These are phyloP conservation scores for Sporothrix luriei DNA, from an alignment of 2,329 filamentous ascomycete species.

Conservation along the genomic window DNA sequence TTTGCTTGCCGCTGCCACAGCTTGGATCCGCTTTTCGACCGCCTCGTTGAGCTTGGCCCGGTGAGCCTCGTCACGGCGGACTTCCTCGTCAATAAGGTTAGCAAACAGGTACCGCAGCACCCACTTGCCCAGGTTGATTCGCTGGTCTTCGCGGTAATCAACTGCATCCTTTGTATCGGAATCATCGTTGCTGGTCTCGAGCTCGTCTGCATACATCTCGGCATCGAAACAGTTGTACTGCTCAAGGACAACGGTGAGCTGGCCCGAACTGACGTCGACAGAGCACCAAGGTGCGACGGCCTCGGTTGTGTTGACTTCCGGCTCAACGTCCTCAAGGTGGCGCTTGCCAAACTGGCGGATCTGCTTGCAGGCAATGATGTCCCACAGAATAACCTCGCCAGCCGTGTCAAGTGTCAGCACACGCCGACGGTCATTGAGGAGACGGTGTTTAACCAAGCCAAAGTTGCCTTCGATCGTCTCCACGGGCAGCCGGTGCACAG, in stretches of 20 bases:
- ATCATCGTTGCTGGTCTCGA: constrained; percentile 44
- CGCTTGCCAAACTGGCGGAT: constrained; percentile 92
- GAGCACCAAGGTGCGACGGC: constrained; percentile 95
- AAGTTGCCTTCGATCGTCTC: constrained; percentile 94
- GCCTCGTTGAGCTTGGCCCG: constrained; percentile 68
- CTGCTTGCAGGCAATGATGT: constrained; percentile 86
- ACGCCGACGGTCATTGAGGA: constrained; percentile 86
- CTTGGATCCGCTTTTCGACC: constrained; percentile 59
- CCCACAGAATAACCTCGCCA: constrained; percentile 93
- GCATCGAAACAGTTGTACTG: constrained; percentile 97
- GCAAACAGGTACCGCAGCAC: constrained; percentile 89
- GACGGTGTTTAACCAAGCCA: constrained; percentile 87
- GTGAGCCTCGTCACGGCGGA: constrained; percentile 74
- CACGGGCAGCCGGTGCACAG: constrained; percentile 68
- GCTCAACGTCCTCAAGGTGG: constrained; percentile 88
- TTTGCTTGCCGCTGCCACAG: constrained; percentile 55
- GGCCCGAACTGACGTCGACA: constrained; percentile 89
- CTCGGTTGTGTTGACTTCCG: constrained; percentile 81
- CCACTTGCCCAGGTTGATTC: constrained; percentile 98
- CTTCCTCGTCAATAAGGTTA: constrained; percentile 85
- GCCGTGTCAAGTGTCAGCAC: constrained; percentile 92
- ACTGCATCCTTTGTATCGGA: constrained; percentile 51
- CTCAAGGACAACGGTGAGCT: constrained; percentile 85
- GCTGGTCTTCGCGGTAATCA: constrained; percentile 88
- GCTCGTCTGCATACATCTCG: constrained; percentile 93